These are phyloP conservation scores for Tulasnella calospora DNA, from an alignment of 768 basidiomycete species.

Conservation along the genomic window DNA sequence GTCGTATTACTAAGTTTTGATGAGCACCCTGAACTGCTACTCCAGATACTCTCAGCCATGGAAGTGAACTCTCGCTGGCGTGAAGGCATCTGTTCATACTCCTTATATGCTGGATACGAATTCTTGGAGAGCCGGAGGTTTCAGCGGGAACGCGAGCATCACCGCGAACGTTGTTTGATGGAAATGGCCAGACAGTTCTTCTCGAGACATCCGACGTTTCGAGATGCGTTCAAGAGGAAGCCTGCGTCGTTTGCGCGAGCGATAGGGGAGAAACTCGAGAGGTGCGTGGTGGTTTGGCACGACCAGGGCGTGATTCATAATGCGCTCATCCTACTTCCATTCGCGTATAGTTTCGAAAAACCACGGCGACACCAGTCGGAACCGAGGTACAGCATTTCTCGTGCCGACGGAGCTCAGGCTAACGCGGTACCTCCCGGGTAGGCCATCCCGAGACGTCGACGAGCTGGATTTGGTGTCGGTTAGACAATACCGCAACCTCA, in stretches of 20 bases:
- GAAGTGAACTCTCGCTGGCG: slow-evolving; percentile 21
- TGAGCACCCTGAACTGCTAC: slow-evolving; percentile 10
- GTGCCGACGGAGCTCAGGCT: background rate
- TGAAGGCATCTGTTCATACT: background rate
- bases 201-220: background rate
- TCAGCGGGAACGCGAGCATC: background rate
- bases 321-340: background rate
- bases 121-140: background rate
- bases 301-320: background rate
- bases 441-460: background rate
- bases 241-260: slow-evolving; percentile 13
- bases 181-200: slow-evolving; percentile 12
- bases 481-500: background rate
- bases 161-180: slow-evolving; percentile 7
- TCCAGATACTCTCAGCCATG: slow-evolving; percentile 10
- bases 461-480: background rate
- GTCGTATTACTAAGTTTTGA: background rate
- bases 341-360: background rate
- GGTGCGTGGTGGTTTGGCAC: background rate
- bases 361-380: background rate
- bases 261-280: slow-evolving; percentile 17
- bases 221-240: background rate
- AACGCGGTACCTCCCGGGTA: background rate
- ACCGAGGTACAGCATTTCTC: background rate
- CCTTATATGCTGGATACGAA: background rate